Evolutionary conservation across 371 early-diverging fungal genomes (phyloP), one percentile per base, ranked within the genome.

Genomic region (Mucor velutinosus): DNA sequence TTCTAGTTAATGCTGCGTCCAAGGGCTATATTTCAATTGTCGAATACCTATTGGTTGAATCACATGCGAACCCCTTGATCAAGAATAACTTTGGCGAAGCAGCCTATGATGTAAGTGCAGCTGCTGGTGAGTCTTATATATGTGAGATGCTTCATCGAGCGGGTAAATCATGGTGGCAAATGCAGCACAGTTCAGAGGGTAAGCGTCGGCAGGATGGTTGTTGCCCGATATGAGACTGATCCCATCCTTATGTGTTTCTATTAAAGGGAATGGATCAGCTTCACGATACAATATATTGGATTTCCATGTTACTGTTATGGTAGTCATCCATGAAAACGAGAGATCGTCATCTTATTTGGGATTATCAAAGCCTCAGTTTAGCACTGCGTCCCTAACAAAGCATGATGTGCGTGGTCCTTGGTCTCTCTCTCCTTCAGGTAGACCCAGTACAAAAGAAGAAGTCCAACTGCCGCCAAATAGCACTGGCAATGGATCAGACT

Each of bases 31-130:
- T 84, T 39, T 74, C 81, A 7, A 87, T 93, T 70, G 91, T 90
- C 17, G 79, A 89, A 51, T 88, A 89, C 61, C 76, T 94, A 35
- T 73, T 95, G 49, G 73, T 79, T 7, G 78, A 86, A 64, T 83
- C 83, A 15, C 75, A 79, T 62, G 90, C 93, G 12, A 85, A 93
- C 60, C 90, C 92, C 0, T 71, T 87, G 7, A 74, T 90, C 33
- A 87, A 84, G 58, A 93, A 93, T 65, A 80, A 73, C 10, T 86
- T 88, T 72, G 90, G 85, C 4, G 95, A 95, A 65, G 84, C 89
- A 17, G 94, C 95, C 0, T 92, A 93, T 75, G 94, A 94, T 75
- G 88, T 90, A 25, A 94, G 94, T 23, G 93, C 94, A 0, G 86
- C 86, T 32, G 81, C 88, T 7, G 76, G 80, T 2, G 76, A 81